Percentiles rank a stretch among this genome's conserved stretches.
Conservation (phyloP, 441 rosid species). For the Hura crepitans region DNA sequence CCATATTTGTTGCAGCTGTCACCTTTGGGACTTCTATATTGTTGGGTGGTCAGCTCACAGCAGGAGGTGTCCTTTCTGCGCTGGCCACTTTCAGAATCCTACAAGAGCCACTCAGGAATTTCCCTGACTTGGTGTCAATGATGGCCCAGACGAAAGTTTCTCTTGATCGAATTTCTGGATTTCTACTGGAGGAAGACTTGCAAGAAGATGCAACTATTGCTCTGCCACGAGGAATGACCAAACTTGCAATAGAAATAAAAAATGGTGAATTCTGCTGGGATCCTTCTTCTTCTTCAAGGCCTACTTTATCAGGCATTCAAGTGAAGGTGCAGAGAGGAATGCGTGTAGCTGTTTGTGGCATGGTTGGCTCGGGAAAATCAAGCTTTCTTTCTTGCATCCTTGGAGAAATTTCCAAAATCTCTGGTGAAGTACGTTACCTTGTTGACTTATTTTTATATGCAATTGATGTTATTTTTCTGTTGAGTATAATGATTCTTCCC, state of each 20-base stretch:
- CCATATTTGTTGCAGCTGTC: constrained; percentile 93
- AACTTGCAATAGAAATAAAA: constrained; percentile 66
- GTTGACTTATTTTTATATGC: constrained; percentile 11
- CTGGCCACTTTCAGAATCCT: constrained; percentile 96
- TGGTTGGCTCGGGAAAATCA: constrained; percentile 97
- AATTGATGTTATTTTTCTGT: constrained; percentile 9
- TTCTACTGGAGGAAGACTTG: constrained; percentile 93
- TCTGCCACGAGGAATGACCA: constrained; percentile 68
- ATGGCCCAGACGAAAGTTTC: constrained; percentile 99
- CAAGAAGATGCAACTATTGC: constrained; percentile 83
- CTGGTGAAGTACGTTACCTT: constrained; percentile 84
- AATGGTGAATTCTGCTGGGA: constrained; percentile 89
- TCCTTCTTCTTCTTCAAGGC: constrained; percentile 49
- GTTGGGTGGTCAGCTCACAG: constrained; percentile 86
- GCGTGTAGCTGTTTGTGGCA: constrained; percentile 99
- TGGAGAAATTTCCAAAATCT: constrained; percentile 91
- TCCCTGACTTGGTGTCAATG: constrained; percentile 98
- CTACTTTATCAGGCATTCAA: constrained; percentile 71
- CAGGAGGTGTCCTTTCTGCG: constrained; percentile 98
- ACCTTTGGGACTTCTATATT: constrained; percentile 89
- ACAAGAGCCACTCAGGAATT: constrained; percentile 98
- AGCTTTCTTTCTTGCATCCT: constrained; percentile 98
- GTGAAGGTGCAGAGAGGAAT: constrained; percentile 85
- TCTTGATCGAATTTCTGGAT: constrained; percentile 94
- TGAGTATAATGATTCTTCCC: constrained; percentile 7